Base-by-base conservation (phyloP, 1,139 yeast genomes). In the Yamadazyma buinensis region DNA sequence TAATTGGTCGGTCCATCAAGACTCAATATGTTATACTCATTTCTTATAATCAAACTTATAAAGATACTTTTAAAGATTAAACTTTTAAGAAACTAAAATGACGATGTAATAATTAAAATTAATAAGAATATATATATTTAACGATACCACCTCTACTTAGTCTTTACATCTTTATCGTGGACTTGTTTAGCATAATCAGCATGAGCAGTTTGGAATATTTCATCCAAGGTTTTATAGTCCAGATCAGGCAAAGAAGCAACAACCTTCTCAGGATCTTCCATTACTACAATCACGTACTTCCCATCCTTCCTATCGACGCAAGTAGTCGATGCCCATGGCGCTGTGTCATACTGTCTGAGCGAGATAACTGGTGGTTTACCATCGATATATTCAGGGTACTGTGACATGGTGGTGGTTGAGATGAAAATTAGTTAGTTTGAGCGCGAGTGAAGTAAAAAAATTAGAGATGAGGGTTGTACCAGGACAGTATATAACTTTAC, bases 1-100 rank as follows among this genome's bases (percentile, higher is more conserved):
- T 37, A 79, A 76, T 44, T 90, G 90, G 98, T 80, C 74, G 23
- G 74, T 90, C 30, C 97, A 90, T 55, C 80, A 75, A 32, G 79
- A 75, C 18, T 85, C 95, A 3, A 69, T 75, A 45, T 80, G 87
- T 47, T 80, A 83, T 59, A 90, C 97, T 4, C 96, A 88, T 55
- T 90, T 83, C 58, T 82, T 80, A 48, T 85, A 64, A 36, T n/a
- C n/a, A n/a, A n/a, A n/a, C n/a, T n/a, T n/a, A n/a, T n/a, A n/a
- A n/a, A n/a, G n/a, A n/a, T n/a, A n/a, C n/a, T n/a, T n/a, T n/a
- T n/a, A n/a, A n/a, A n/a, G n/a, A n/a, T n/a, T n/a, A n/a, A n/a
- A n/a, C n/a, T n/a, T n/a, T n/a, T n/a, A n/a, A n/a, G n/a, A n/a
- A n/a, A n/a, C n/a, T n/a, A n/a, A n/a, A n/a, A n/a, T n/a, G n/a